Base-by-base conservation (phyloP, 441 rosid species). In the Mallotus repandus region DNA sequence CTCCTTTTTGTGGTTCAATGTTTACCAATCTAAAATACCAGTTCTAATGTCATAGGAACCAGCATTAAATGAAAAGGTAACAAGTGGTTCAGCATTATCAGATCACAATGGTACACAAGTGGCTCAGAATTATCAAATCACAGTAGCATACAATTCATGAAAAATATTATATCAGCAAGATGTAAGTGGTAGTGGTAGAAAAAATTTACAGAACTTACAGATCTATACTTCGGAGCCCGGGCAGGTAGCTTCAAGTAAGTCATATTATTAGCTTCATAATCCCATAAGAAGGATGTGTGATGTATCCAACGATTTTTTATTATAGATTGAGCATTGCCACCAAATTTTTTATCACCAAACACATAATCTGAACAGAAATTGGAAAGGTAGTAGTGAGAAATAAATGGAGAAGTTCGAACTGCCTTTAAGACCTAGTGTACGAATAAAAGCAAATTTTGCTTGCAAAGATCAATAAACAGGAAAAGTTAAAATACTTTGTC, bases 241-340 rank as follows among this genome's bases (percentile, higher is more conserved):
- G 84, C 74, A 73, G 97, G 97, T 4, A 79, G 81, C 80, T 87
- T 92, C 82, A 94, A 84, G 84, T 92, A 94, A 65, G 88, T 81
- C 97, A 92, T 92, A 83, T 89, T 92, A 66, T 75, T 76, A 50
- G 63, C 83, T 60, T 83, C 79, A 53, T 84, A 94, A 77, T 94
- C 95, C 97, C 95, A 94, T 41, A 90, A 53, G 74, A 92, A 90
- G 8, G 98, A 94, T 5, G 97, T 92, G 77, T 94, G 98, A 77
- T 92, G 97, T 70, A 90, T 84, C 97, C 97, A 94, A 60, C 93
- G 81, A 68, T 59, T 86, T 83, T 81, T 90, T 7, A 82, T 90
- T 57, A 94, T 90, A 9, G 95, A 92, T 48, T 94, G 97, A 56
- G 97, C 95, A 81, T 94, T 92, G 63, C 97, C 97, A 71, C 95